Evolutionary conservation across 495 filamentous ascomycete genomes (phyloP).

Genomic region (Pyronema omphalodes): DNA sequence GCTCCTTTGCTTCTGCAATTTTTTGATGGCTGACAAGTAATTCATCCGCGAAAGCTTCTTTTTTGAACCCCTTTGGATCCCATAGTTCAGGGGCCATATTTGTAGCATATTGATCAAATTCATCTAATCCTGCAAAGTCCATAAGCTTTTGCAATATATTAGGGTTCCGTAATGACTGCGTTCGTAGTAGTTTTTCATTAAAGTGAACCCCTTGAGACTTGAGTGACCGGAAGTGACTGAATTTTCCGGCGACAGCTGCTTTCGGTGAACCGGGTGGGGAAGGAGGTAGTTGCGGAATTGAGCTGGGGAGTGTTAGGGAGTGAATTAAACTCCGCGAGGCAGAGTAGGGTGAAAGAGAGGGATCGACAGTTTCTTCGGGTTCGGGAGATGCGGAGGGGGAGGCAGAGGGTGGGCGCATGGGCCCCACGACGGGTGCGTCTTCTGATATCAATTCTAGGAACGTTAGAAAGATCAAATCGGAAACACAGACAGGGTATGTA

Average conservation of each 20-base stretch:
- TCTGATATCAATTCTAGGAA: background rate
- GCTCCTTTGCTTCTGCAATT: slow-evolving; percentile 39
- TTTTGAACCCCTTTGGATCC: slow-evolving; percentile 46
- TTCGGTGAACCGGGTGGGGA: slow-evolving; percentile 67
- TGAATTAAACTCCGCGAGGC: slow-evolving; percentile 46
- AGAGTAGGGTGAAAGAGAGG: slow-evolving; percentile 51
- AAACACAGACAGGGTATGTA: background rate
- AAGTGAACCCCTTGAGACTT: slow-evolving; percentile 82
- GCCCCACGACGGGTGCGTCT: slow-evolving; percentile 15
- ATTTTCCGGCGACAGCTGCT: slow-evolving; percentile 37
- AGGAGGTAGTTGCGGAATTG: slow-evolving; percentile 50
- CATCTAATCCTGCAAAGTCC: slow-evolving; percentile 55
- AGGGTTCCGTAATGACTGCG: slow-evolving; percentile 61
- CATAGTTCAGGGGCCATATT: slow-evolving; percentile 49
- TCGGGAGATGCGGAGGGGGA: background rate
- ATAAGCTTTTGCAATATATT: slow-evolving; percentile 61
- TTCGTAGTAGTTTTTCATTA: slow-evolving; percentile 59
- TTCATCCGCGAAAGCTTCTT: slow-evolving; percentile 54
- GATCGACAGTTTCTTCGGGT: slow-evolving; percentile 1
- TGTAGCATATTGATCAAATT: slow-evolving; percentile 54
- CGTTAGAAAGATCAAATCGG: background rate
- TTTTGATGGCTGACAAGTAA: slow-evolving; percentile 48
- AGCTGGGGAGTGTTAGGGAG: slow-evolving; percentile 60
- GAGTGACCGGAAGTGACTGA: slow-evolving; percentile 63
- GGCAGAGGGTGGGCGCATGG: slow-evolving; percentile 11